phyloP scores from a whole-genome alignment of 108 stramenopile species.

The Conticribra weissflogii region DNA sequence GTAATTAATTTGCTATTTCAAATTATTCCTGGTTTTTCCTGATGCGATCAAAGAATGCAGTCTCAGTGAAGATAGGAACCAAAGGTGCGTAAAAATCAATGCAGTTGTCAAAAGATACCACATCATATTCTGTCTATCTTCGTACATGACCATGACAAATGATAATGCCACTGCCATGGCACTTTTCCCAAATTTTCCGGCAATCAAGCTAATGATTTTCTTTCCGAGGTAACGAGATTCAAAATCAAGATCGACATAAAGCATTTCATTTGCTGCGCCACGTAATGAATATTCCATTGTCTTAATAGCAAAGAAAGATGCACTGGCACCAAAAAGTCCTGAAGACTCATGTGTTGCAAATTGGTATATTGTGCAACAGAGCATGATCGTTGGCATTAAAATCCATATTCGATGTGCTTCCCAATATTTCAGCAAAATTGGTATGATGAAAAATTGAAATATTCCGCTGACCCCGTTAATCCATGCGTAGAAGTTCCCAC shows the following conservation, averaged over 20 bases:
- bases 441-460: conserved; percentile 65
- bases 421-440: conserved; percentile 35
- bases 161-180: conserved; percentile 54
- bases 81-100: conserved; percentile 27
- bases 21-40: background rate
- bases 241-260: conserved; percentile 64
- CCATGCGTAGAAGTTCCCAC: conserved; percentile 55
- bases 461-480: conserved; percentile 63
- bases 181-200: conserved; percentile 64
- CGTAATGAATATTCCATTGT: conserved; percentile 66
- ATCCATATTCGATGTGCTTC: conserved; percentile 52
- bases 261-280: conserved; percentile 56
- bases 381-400: conserved; percentile 56
- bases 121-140: conserved; percentile 30
- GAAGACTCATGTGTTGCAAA: conserved; percentile 27
- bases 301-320: conserved; percentile 56
- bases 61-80: conserved; percentile 36
- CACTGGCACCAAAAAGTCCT: conserved; percentile 42
- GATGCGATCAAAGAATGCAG: conserved; percentile 40
- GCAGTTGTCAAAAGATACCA: conserved; percentile 46
- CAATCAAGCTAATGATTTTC: conserved; percentile 60
- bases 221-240: conserved; percentile 67
- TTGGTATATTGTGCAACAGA: conserved; percentile 40
- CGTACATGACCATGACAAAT: conserved; percentile 36
- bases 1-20: conserved; percentile 2